Evolutionary conservation across 176 grass and related monocot species (phyloP).

Genomic region (Paspalum vaginatum): DNA sequence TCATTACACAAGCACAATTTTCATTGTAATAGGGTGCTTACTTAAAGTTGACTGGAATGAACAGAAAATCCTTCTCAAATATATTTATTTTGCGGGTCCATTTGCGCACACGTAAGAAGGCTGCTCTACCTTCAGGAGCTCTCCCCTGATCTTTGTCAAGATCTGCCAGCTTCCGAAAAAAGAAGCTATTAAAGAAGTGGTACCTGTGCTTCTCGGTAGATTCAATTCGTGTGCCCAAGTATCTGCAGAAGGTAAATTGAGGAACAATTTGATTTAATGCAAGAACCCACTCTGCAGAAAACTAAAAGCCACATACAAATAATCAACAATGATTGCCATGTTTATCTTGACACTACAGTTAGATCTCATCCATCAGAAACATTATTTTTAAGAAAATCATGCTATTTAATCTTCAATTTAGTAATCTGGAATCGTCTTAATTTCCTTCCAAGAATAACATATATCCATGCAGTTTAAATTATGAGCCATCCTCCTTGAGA

Average conservation of each 20-base stretch:
- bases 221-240: constrained; percentile 78
- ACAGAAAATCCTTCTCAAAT: constrained; percentile 97
- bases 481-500: too few relatives aligned
- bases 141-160: constrained; percentile 91
- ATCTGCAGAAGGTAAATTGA: constrained; percentile 57
- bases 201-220: constrained; percentile 54
- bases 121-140: constrained; percentile 81
- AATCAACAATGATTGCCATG: background rate
- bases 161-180: constrained; percentile 98
- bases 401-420: constrained; percentile 2
- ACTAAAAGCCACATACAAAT: constrained; percentile 27
- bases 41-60: constrained; percentile 99
- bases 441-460: background rate
- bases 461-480: too few relatives aligned
- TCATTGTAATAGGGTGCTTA: constrained; percentile 39
- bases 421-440: background rate
- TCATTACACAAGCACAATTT: constrained; percentile 18
- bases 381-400: background rate
- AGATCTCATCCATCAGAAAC: constrained; percentile 16
- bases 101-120: constrained; percentile 94
- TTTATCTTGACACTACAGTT: background rate
- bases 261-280: constrained; percentile 29
- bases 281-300: constrained; percentile 19
- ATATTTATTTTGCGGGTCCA: constrained; percentile 97
- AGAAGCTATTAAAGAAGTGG: constrained; percentile 99